Conservation (phyloP, 2,329 filamentous ascomycete species). For the Botrytis medusae region DNA sequence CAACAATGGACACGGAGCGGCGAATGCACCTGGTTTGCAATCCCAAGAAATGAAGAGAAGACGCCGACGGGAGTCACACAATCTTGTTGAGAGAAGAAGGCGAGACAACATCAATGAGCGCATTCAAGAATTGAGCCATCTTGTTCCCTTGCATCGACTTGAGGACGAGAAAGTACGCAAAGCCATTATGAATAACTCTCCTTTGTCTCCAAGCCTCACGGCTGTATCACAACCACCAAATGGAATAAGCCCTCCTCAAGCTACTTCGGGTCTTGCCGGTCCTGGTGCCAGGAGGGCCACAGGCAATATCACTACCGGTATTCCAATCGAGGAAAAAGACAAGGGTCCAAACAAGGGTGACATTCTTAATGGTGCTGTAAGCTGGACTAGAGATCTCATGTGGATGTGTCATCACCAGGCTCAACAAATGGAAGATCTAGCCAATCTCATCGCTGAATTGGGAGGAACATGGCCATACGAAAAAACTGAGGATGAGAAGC, state of each 20-base stretch:
- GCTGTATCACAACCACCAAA: constrained; percentile 54
- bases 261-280: constrained; percentile 84
- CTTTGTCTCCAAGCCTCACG: constrained; percentile 78
- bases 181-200: constrained; percentile 87
- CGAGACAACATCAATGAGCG: constrained; percentile 98
- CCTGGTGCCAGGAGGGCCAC: constrained; percentile 77
- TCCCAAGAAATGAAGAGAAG: constrained; percentile 93
- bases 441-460: constrained; percentile 69
- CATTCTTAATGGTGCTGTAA: constrained; percentile 93
- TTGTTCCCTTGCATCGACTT: constrained; percentile 87
- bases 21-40: constrained; percentile 50
- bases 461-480: constrained; percentile 78
- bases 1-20: constrained; percentile 42
- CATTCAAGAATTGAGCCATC: constrained; percentile 91
- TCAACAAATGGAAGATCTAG: constrained; percentile 83
- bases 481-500: constrained; percentile 85
- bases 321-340: constrained; percentile 95
- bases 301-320: constrained; percentile 85
- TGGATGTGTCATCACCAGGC: constrained; percentile 92
- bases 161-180: constrained; percentile 98
- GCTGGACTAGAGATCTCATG: constrained; percentile 97
- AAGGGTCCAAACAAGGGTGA: constrained; percentile 99
- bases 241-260: constrained; percentile 66
- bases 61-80: constrained; percentile 89
- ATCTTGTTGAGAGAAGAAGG: constrained; percentile 89